Conservation (phyloP, 805 yeast genomes). For the Kuraishia molischiana region DNA sequence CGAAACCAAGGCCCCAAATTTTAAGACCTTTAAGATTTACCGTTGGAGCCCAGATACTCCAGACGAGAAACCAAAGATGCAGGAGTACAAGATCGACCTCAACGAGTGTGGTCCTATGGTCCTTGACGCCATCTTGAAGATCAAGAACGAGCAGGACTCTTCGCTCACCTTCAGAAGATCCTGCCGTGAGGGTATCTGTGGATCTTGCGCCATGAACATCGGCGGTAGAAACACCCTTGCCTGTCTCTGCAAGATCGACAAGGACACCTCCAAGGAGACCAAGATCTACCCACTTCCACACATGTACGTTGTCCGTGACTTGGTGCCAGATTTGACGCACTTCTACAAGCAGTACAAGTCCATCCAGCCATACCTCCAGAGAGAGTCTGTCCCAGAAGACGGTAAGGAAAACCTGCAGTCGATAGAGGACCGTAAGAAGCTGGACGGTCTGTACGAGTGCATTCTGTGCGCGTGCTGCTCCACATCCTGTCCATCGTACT, state of each 20-base stretch:
- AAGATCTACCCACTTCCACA: constrained; percentile 97
- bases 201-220: constrained; percentile 99
- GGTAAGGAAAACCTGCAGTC: constrained; percentile 91
- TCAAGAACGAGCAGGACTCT: constrained; percentile 94
- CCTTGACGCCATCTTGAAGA: constrained; percentile 86
- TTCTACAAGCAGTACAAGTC: constrained; percentile 98
- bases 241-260: constrained; percentile 89
- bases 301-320: constrained; percentile 94
- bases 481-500: constrained; percentile 97
- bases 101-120: constrained; percentile 97
- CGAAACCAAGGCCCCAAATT: constrained; percentile 26
- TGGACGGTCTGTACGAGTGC: constrained; percentile 96
- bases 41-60: constrained; percentile 99
- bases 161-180: constrained; percentile 95
- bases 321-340: constrained; percentile 95
- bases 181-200: constrained; percentile 99
- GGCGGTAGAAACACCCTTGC: constrained; percentile 97
- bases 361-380: constrained; percentile 92
- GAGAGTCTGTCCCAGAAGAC: constrained; percentile 69
- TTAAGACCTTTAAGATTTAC: constrained; percentile 86
- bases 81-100: constrained; percentile 76
- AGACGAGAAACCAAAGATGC: constrained; percentile 79
- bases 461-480: constrained; percentile 98
- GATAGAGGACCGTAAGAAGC: constrained; percentile 86
- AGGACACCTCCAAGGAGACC: constrained; percentile 59